Evolutionary conservation across 2,329 filamentous ascomycete genomes (phyloP), one percentile per base, ranked within the genome.

Genomic region (Iodosphaeria phyllophila): DNA sequence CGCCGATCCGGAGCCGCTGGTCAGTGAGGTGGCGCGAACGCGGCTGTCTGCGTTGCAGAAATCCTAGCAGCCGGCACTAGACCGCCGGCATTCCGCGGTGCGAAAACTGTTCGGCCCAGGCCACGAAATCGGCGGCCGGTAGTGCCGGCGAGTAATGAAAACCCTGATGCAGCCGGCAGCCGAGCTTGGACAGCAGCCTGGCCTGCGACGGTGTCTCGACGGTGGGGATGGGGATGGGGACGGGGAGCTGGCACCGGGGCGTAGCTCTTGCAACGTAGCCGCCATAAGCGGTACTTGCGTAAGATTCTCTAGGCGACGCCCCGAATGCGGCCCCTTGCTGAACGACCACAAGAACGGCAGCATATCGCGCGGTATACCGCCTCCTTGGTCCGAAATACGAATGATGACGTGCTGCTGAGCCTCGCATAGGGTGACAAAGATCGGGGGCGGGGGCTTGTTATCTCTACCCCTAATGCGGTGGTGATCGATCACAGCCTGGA

Each of bases 271-370:
- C 56, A 92, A 71, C 0, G 86, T 98, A 12, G 83, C 89, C 8
- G 86, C 79, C 63, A 98, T 76, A 31, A 79, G 77, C 3, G 89
- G 89, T 3, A 98, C 86, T 34, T 75, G 71, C 8, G 68, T 69
- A 6, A 98, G 63, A 44, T 93, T 95, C 38, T 79, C 60, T n/a
- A 95, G 61, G 4, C 82, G 70, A 31, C 70, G 65, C 35, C 74
- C 61, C 30, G 72, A 77, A 18, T 80, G 70, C 2, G 84, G 82
- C 0, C 86, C 86, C 51, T 95, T 95, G 50, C 74, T 83, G 47
- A 98, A 98, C 14, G 83, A 92, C 89, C 91, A 98, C 5, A 98
- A 62, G 44, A 91, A 77, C 0, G 86, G 84, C 13, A 93, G 56
- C 30, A 86, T 69, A 21, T 89, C 79, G 24, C 73, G 69, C 1